Base-by-base conservation (phyloP, 2,329 filamentous ascomycete genomes). In the Lizonia empirigonia region DNA sequence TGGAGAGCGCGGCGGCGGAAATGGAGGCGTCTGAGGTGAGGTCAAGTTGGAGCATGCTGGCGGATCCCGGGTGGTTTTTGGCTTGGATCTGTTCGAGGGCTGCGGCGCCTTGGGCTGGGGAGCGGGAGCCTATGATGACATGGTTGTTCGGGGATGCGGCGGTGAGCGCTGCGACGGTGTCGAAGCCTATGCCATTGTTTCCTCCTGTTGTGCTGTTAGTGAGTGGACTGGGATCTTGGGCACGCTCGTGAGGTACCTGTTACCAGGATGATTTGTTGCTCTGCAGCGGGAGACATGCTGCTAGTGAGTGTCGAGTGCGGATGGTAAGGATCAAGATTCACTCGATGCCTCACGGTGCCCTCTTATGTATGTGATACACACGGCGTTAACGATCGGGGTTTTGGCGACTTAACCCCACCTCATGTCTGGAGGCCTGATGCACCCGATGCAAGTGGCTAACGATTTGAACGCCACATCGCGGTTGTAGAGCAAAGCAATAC, bases 181-280 rank as follows among this genome's bases (percentile, higher is more conserved):
- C 78, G 51, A 74, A 76, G 23, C 80, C 80, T 20, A 82, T 79
- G 44, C 80, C 80, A 44, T 72, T 74, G 57, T 78, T 82, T 16
- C 19, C 32, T 24, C 35, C 37, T 47, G 33, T 38, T 5, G 7
- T 30, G 10, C 24, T 26, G 3, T 19, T 4, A 23, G 8, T 22
- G 40, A 41, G 18, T 9, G 39, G 33, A 22, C 29, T 47, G 29
- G 42, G 20, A n/a, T n/a, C n/a, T n/a, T n/a, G n/a, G n/a, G n/a
- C n/a, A n/a, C n/a, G n/a, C n/a, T n/a, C 7, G 24, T n/a, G 5
- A 19, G 39, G 32, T 10, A n/a, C 73, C 73, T 2, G 72, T 74
- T 39, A 75, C 58, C 1, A 74, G 60, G n/a, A 69, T 63, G 15
- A 74, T 64, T 5, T 63, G 64, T 48, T 72, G 9, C 16, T 36